Evolutionary conservation across 257 asterid species (phyloP).

Genomic region (Jacaranda copaia): DNA sequence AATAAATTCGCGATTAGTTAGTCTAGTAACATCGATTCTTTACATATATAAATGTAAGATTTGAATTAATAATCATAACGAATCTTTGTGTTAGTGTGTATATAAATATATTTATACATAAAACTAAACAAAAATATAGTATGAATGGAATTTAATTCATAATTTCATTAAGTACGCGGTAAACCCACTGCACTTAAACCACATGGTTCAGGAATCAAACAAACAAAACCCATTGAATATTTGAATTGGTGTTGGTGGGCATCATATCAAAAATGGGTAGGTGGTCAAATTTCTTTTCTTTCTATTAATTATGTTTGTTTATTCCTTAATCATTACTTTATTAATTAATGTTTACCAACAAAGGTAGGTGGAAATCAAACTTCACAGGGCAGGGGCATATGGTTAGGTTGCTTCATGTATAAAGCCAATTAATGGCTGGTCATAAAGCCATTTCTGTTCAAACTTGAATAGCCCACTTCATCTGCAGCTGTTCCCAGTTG

Average conservation of each 20-base stretch:
- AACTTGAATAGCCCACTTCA: neutral
- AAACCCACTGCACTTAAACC: too few relatives aligned
- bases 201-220: too few relatives aligned
- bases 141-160: too few relatives aligned
- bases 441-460: conserved; percentile 6
- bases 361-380: conserved; percentile 35
- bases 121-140: too few relatives aligned
- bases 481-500: conserved; percentile 8
- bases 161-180: too few relatives aligned
- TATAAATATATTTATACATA: too few relatives aligned
- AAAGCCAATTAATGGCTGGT: neutral
- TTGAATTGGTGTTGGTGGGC: neutral
- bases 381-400: conserved; percentile 18
- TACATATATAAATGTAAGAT: too few relatives aligned
- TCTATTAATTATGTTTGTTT: neutral
- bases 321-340: conserved; percentile 4
- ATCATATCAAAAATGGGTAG: conserved; percentile 6
- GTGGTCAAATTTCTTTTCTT: conserved; percentile 22
- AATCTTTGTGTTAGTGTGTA: too few relatives aligned
- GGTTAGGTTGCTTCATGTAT: neutral
- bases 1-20: too few relatives aligned
- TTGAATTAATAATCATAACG: too few relatives aligned
- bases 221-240: neutral
- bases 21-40: too few relatives aligned
- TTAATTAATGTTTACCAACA: neutral